A percentile compares a stretch with the other conserved stretches of the same genome.
phyloP scores from a whole-genome alignment of 257 asterid species.

The Solanum gracilifrons region DNA sequence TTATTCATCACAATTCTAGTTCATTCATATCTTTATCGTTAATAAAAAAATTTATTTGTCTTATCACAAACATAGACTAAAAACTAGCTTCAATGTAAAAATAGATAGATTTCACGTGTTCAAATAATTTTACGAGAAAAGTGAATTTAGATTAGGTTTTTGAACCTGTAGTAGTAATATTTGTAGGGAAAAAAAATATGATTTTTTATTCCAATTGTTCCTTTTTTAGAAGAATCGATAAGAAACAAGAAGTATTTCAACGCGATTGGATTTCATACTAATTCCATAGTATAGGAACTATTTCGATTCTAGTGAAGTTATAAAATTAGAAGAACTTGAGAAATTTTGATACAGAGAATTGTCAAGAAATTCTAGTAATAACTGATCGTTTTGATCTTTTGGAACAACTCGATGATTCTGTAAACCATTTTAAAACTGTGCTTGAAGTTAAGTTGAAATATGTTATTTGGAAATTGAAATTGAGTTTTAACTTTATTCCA shows the following conservation, averaged over 20 bases:
- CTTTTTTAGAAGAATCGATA: neutral
- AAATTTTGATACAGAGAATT: neutral
- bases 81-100: neutral
- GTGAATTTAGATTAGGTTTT: neutral
- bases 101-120: neutral
- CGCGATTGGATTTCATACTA: neutral
- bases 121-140: neutral
- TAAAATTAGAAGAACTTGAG: neutral
- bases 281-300: neutral
- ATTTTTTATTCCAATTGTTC: neutral
- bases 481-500: neutral
- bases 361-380: accelerated
- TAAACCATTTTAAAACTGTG: neutral
- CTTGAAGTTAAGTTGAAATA: neutral
- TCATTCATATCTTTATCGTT: neutral
- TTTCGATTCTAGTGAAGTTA: too few species aligned
- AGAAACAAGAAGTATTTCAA: neutral
- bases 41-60: neutral
- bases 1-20: neutral
- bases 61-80: neutral
- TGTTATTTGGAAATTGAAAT: neutral
- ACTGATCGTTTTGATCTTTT: neutral
- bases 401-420: neutral
- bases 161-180: neutral
- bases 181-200: neutral